Conservation (phyloP, 306 rosid genomes). For the Cucurbita ficifolia region DNA sequence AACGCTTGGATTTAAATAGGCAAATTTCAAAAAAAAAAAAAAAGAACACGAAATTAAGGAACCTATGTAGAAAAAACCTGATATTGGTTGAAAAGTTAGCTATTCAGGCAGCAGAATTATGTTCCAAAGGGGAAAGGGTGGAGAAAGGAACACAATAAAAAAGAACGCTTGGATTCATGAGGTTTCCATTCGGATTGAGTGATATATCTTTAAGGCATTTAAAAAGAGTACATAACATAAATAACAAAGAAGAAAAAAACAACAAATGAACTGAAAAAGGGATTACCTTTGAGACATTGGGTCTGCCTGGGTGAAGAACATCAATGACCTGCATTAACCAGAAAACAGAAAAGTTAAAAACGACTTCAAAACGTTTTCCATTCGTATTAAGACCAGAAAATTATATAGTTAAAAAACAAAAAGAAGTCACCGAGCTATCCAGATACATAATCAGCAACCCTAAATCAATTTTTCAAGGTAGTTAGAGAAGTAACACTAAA, state of each 20-base stretch:
- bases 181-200: neutral
- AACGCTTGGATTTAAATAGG: no score
- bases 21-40: neutral
- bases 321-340: conserved; percentile 43
- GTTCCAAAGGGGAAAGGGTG: no score
- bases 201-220: neutral
- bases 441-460: neutral
- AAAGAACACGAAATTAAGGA: no score
- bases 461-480: neutral
- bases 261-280: neutral
- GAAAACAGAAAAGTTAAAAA: neutral
- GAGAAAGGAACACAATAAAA: neutral
- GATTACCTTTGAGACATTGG: conserved; percentile 77
- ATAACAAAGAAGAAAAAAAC: neutral
- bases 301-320: conserved; percentile 86
- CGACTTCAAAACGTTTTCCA: no score
- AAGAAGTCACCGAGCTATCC: neutral
- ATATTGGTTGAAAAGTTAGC: neutral
- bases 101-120: no score
- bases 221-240: neutral
- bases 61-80: no score
- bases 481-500: neutral
- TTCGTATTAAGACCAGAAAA: no score
- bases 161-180: neutral
- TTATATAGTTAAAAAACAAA: neutral